Evolutionary conservation across 345 rosid species (phyloP), one percentile per base, ranked within the genome.

Genomic region (Populus simonii): DNA sequence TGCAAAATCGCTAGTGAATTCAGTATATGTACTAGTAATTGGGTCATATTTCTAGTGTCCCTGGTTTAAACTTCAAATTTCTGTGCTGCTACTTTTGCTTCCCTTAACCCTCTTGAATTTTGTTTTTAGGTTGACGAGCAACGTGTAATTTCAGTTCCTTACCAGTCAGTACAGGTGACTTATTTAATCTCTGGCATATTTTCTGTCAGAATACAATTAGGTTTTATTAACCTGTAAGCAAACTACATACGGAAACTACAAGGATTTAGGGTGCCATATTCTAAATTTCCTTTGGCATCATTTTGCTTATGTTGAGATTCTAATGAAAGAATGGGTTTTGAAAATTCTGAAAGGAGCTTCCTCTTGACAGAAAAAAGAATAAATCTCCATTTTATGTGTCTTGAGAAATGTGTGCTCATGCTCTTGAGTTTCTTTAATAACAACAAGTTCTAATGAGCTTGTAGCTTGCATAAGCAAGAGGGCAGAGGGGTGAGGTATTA

Each of bases 121-220:
- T 68, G 22, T 78, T 89, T 83, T 68, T 84, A 94, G 98, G 96
- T 95, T 85, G 99, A 90, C 27, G 96, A 93, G 80, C 94, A 92
- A 70, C 81, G 97, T 51, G 79, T 95, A 62, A 77, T 85, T 73
- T 80, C 99, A 39, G 86, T 90, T 84, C 89, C 94, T 73, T 95
- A 91, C 86, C 78, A 87, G 80, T 87, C 91, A 39, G 97, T 93
- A 71, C 89, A 92, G 98, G 99, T 93, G 89, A 62, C 74, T 43
- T 6, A 4, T 51, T 69, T 66, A 51, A 27, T 41, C 6, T 35
- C 7, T 17, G 38, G 38, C 41, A 68, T 31, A 59, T 41, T 17
- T 38, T 13, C 3, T 39, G 36, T 53, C 17, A 10, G 18, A 41
- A n/a, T 51, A 57, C 57, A 18, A 27, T 38, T 25, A 69, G 17